phyloP scores from a whole-genome alignment of 2,329 filamentous ascomycete species.

The Pseudogymnoascus sp. region DNA sequence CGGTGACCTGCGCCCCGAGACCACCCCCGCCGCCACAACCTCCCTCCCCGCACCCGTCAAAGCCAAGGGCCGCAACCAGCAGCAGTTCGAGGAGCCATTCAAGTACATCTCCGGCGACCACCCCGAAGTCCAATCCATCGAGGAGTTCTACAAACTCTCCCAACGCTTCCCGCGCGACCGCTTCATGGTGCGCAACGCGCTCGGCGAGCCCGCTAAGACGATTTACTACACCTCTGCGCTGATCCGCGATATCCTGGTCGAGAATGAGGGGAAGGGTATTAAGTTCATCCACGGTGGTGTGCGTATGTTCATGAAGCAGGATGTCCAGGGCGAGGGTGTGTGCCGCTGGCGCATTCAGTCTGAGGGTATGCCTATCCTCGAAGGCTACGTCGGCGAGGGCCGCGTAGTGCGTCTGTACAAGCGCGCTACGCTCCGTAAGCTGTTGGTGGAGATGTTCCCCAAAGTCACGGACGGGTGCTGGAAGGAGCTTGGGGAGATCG shows the following conservation, averaged over 20 bases:
- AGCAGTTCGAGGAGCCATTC: conserved; percentile 76
- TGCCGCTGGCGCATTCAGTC: conserved; percentile 94
- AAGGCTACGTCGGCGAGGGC: conserved; percentile 76
- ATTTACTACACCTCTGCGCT: conserved; percentile 92
- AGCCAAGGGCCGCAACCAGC: conserved; percentile 34
- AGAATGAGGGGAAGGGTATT: conserved; percentile 84
- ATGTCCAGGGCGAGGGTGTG: conserved; percentile 75
- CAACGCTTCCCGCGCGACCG: conserved; percentile 78
- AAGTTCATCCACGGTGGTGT: conserved; percentile 96
- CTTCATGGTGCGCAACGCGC: conserved; percentile 92
- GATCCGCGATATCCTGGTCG: conserved; percentile 71
- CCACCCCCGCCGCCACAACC: conserved; percentile 11
- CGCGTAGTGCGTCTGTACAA: conserved; percentile 67
- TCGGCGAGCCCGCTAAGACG: conserved; percentile 80
- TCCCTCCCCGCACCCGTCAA: conserved; percentile 14
- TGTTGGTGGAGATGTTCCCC: conserved; percentile 95
- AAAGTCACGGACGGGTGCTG: conserved; percentile 69
- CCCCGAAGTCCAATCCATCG: conserved; percentile 67
- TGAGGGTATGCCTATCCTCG: conserved; percentile 83
- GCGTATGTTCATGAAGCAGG: conserved; percentile 98
- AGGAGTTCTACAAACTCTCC: conserved; percentile 76
- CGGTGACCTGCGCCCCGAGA: conserved; percentile 18
- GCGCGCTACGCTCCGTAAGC: conserved; percentile 68
- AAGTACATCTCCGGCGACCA: conserved; percentile 75
- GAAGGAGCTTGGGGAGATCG: conserved; percentile 76